phyloP scores from a whole-genome alignment of 441 rosid species.

The Bruguiera hainesii region DNA sequence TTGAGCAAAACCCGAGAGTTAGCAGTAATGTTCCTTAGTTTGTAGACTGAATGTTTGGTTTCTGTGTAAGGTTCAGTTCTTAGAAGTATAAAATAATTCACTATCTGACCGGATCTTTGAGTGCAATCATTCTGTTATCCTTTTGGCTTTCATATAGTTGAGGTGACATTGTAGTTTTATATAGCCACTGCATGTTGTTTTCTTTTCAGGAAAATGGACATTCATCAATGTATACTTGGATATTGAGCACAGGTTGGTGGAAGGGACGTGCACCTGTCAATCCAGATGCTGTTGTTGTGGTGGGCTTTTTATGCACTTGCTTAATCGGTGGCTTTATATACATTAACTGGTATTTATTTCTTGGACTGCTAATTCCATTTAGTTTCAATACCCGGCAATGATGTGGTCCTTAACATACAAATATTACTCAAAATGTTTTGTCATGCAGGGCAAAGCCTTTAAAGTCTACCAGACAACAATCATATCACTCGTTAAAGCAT shows the following conservation, averaged over 20 bases:
- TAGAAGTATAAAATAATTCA: too few species aligned
- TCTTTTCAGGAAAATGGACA: conserved; percentile 52
- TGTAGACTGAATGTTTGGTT: too few species aligned
- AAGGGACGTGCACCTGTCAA: conserved; percentile 52
- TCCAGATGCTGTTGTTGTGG: conserved; percentile 57
- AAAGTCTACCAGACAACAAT: conserved; percentile 27
- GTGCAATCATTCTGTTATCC: too few species aligned
- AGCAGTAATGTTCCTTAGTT: too few species aligned
- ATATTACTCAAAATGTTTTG: conserved; percentile 7
- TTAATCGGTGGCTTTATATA: conserved; percentile 53
- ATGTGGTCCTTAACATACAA: conserved; percentile 8
- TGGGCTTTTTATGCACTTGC: conserved; percentile 47
- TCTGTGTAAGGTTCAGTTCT: too few species aligned
- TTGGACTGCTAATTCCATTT: not conserved
- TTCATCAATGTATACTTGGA: conserved; percentile 55
- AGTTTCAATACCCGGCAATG: not conserved
- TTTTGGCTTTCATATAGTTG: not conserved
- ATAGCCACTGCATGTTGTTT: not conserved
- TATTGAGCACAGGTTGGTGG: conserved; percentile 80
- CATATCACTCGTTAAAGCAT: conserved; percentile 37
- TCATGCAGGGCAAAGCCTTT: conserved; percentile 35
- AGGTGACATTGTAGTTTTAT: not conserved
- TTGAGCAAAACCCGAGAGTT: too few species aligned
- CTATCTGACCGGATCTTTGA: too few species aligned
- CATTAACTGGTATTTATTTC: conserved; percentile 45